phyloP scores from a whole-genome alignment of 2,329 filamentous ascomycete species.

The Colletotrichum sp. region DNA sequence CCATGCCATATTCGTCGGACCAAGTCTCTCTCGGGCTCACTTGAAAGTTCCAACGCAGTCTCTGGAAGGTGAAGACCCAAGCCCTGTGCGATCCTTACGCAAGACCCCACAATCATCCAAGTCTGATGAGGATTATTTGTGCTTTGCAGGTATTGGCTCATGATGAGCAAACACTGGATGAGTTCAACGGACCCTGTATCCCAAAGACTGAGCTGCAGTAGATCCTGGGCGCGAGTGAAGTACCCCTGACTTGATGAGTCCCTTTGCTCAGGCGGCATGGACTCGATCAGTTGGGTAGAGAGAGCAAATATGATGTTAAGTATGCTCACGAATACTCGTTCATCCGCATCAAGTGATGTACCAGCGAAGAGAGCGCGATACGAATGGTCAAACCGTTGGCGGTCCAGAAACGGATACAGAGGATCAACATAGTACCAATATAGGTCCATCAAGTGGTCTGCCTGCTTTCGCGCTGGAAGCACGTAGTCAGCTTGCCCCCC shows the following conservation, averaged over 20 bases:
- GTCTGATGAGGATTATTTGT: slow-evolving; percentile 52
- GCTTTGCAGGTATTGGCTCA: slow-evolving; percentile 54
- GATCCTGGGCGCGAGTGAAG: slow-evolving; percentile 45
- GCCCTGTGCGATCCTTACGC: slow-evolving; percentile 51
- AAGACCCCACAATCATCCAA: slow-evolving; percentile 53
- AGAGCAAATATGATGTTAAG: slow-evolving; percentile 53
- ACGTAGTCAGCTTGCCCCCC: slow-evolving; percentile 35
- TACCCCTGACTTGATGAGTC: slow-evolving; percentile 44
- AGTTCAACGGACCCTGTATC: slow-evolving; percentile 45
- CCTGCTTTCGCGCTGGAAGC: slow-evolving; percentile 47
- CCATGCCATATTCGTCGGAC: slow-evolving; percentile 39
- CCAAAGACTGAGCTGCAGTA: slow-evolving; percentile 47
- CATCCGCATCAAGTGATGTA: slow-evolving; percentile 37
- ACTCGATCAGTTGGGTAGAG: slow-evolving; percentile 47
- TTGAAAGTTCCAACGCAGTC: slow-evolving; percentile 27
- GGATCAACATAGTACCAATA: slow-evolving; percentile 54
- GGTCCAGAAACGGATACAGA: slow-evolving; percentile 50
- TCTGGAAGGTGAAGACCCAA: slow-evolving; percentile 49
- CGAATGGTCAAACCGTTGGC: slow-evolving; percentile 35
- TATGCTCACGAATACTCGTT: slow-evolving; percentile 46
- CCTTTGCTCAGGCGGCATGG: slow-evolving; percentile 40
- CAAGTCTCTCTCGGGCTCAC: slow-evolving; percentile 28
- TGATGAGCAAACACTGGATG: slow-evolving; percentile 51
- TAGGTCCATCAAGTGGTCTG: slow-evolving; percentile 47
- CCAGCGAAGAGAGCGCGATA: slow-evolving; percentile 47